Evolutionary conservation across 2,329 filamentous ascomycete species (phyloP).

Genomic region (Aspergillus tamarii): DNA sequence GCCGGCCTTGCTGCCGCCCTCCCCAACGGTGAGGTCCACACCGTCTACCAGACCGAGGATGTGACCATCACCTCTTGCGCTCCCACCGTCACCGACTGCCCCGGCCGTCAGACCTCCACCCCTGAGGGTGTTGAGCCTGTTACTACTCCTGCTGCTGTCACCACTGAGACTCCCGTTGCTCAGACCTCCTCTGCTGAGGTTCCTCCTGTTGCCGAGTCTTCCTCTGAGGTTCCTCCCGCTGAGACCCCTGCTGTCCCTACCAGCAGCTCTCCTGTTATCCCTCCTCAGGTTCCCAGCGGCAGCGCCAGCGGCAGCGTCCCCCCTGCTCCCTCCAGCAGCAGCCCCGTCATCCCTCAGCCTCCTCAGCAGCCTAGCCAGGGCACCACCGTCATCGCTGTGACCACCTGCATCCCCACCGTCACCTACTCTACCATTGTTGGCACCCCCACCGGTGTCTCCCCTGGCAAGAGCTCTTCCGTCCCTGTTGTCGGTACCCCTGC

Average conservation of each 20-base stretch:
- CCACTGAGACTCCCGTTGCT: constrained; percentile 6
- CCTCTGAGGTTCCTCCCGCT: constrained; percentile 3
- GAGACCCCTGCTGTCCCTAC: constrained; percentile 6
- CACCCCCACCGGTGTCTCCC: constrained; percentile 15
- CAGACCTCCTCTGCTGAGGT: neutral
- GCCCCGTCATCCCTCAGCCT: constrained; percentile 20
- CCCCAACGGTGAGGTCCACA: constrained; percentile 40
- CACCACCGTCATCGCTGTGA: constrained; percentile 33
- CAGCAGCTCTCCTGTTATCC: constrained; percentile 9
- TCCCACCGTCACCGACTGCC: constrained; percentile 64
- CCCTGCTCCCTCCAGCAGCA: constrained; percentile 20
- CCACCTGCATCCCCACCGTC: constrained; percentile 38
- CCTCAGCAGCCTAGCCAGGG: constrained; percentile 14
- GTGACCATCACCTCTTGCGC: constrained; percentile 67
- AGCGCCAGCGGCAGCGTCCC: constrained; percentile 18
- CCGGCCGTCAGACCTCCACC: constrained; percentile 31
- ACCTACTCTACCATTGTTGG: constrained; percentile 31
- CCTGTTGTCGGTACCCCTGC: constrained; percentile 22
- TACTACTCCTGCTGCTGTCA: constrained; percentile 14
- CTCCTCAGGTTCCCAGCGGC: constrained; percentile 19
- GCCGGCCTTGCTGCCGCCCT: constrained; percentile 44
- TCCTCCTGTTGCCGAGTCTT: constrained; percentile 3
- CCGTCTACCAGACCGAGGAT: constrained; percentile 62
- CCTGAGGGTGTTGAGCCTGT: constrained; percentile 27
- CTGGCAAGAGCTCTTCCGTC: constrained; percentile 15